Base-by-base conservation (phyloP, 495 filamentous ascomycete species). In the Hyaloscypha finlandica region DNA sequence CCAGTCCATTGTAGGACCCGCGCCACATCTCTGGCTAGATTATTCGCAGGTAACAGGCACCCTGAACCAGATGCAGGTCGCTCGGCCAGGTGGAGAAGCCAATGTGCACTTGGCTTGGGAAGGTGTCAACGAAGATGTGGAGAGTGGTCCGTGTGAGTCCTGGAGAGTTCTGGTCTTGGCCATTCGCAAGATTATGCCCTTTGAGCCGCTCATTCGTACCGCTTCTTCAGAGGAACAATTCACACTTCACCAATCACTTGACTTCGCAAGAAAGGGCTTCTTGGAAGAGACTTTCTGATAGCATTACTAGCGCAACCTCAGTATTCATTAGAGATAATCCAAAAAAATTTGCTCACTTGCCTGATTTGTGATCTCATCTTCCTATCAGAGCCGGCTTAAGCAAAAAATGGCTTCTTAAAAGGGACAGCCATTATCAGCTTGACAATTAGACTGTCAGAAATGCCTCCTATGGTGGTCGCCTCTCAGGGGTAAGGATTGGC, bases 51-150 rank as follows among this genome's bases (percentile, higher is more conserved):
- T 73, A n/a, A 76, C 71, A 32, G 67, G 70, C 52, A 60, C 53
- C 20, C 64, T 76, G 48, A 76, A 74, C 53, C 45, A 71, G 42
- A 76, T 76, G 45, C n/a, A 65, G 31, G 65, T 76, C 25, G 65
- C 61, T 31, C 33, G 69, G n/a, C 59, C 68, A 22, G 61, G 63
- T 39, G 71, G 52, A 14, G 20, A 55, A 1, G 53, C 66, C 59
- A 76, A 75, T 59, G 65, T 76, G 16, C 57, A 54, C 39, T 64
- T 76, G 59, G 45, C 39, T 1, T 25, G 25, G 25, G 25, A 25
- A 25, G 25, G 25, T 25, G 2, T 25, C 2, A 25, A 25, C 25
- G 68, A 66, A 45, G 52, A 66, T 31, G 19, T 33, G 57, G 65
- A 54, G 59, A 63, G 32, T 51, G 45, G 71, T 42, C 9, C 48